These are phyloP conservation scores for Tardiomyces blankii DNA, from an alignment of 1,139 yeast genomes.

Conservation along the genomic window DNA sequence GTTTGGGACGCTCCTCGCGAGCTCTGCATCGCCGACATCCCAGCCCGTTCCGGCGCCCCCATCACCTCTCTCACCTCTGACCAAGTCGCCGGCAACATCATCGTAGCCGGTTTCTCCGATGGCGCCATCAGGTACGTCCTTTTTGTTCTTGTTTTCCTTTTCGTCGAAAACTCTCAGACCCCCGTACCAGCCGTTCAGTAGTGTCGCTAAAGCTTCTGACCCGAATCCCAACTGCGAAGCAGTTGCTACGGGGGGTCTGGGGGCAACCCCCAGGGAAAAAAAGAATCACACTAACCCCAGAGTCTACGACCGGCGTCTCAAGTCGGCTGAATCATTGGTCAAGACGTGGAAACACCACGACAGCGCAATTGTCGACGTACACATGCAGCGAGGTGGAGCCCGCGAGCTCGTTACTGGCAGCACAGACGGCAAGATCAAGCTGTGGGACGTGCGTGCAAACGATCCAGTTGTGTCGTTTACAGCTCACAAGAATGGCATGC, in stretches of 20 bases:
- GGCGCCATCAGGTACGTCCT: conserved; percentile 43
- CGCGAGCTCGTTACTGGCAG: conserved; percentile 80
- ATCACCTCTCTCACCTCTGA: conserved; percentile 87
- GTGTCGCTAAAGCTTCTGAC: too few relatives aligned
- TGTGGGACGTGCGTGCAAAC: conserved; percentile 81
- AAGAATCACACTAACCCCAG: conserved; percentile 29
- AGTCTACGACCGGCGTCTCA: conserved; percentile 82
- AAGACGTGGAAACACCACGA: conserved; percentile 58
- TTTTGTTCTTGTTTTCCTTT: not conserved
- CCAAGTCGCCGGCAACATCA: conserved; percentile 88
- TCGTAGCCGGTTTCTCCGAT: conserved; percentile 89
- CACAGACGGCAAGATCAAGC: conserved; percentile 67
- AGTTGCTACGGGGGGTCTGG: too few relatives aligned
- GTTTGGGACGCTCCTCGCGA: conserved; percentile 98
- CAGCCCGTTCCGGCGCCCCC: conserved; percentile 84
- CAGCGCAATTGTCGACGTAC: conserved; percentile 67
- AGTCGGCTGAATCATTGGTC: conserved; percentile 78
- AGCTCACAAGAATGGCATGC: conserved; percentile 49
- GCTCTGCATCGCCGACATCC: conserved; percentile 73
- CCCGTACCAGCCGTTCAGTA: too few relatives aligned
- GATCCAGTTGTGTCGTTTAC: conserved; percentile 60
- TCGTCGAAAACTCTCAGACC: not conserved
- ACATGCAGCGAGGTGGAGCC: conserved; percentile 94
- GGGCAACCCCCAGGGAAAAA: too few relatives aligned
- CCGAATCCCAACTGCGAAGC: too few relatives aligned